phyloP scores from a whole-genome alignment of 1,284 basidiomycete species.

The Trametes pubescens region DNA sequence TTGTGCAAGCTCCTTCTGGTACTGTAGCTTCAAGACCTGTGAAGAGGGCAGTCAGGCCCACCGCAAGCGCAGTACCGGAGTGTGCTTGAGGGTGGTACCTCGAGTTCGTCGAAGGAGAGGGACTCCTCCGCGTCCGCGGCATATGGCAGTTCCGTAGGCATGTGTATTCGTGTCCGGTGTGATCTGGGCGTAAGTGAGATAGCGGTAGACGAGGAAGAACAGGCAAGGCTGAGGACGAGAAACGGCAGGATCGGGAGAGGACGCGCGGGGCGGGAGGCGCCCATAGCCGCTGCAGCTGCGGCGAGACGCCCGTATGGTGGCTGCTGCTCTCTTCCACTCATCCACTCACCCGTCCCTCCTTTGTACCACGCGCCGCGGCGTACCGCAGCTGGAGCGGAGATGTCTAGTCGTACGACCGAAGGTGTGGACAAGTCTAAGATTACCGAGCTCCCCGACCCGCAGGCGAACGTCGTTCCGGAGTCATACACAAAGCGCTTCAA shows the following conservation, averaged over 20 bases:
- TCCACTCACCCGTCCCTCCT: background rate
- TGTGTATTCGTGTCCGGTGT: slow-evolving; percentile 37
- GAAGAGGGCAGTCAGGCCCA: background rate
- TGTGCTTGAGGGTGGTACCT: slow-evolving; percentile 55
- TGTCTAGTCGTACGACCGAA: slow-evolving; percentile 27
- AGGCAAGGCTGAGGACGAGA: slow-evolving; percentile 1
- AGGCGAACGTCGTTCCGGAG: slow-evolving; percentile 35
- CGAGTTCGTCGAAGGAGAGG: slow-evolving; percentile 88
- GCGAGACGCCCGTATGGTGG: background rate
- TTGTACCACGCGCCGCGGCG: slow-evolving; percentile 1
- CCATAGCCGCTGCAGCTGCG: background rate
- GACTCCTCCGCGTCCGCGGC: slow-evolving; percentile 94
- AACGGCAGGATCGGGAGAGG: slow-evolving; percentile 22
- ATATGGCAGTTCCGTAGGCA: slow-evolving; percentile 92
- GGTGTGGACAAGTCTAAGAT: slow-evolving; percentile 26
- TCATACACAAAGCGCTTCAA: slow-evolving; percentile 40
- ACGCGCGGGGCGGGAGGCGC: slow-evolving; percentile 19
- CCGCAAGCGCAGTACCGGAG: slow-evolving; percentile 1
- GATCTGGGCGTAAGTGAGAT: background rate
- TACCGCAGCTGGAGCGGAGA: slow-evolving; percentile 11
- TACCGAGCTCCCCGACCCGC: slow-evolving; percentile 28
- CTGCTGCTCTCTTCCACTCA: background rate
- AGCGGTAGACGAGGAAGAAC: background rate
- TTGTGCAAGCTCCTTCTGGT: slow-evolving; percentile 86
- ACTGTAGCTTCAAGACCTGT: slow-evolving; percentile 86